These are phyloP conservation scores for Russula sp. DNA, from an alignment of 768 basidiomycete genomes.

Conservation along the genomic window DNA sequence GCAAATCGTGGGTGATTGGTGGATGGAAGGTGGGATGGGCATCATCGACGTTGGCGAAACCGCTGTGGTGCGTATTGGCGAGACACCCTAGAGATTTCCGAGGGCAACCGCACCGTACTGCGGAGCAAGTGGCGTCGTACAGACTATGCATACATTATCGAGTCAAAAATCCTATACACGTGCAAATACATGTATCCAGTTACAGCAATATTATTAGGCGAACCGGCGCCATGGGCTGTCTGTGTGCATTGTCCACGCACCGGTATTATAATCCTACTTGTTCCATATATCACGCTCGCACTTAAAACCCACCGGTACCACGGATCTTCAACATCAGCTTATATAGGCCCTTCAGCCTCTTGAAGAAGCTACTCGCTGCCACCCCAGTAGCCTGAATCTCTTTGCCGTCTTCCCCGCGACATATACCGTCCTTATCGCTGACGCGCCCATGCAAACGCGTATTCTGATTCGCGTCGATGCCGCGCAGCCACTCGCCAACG, in stretches of 20 bases:
- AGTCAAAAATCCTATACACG: no score
- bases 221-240: no score
- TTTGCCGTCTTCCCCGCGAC: conserved; percentile 12
- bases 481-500: conserved; percentile 40
- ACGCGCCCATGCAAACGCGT: conserved; percentile 29
- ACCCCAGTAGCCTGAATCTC: conserved; percentile 18
- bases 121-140: no score
- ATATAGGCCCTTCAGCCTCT: conserved; percentile 12
- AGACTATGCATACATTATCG: no score
- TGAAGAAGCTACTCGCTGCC: conserved; percentile 1
- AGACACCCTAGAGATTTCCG: not conserved
- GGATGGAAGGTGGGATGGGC: conserved; percentile 31
- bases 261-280: not conserved
- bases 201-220: no score
- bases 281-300: not conserved
- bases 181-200: no score
- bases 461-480: conserved; percentile 39
- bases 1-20: conserved; percentile 24
- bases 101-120: not conserved
- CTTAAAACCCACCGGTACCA: conserved; percentile 9
- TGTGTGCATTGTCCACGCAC: no score
- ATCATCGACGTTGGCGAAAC: conserved; percentile 32
- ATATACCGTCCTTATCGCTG: conserved; percentile 16
- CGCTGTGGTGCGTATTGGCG: conserved; percentile 27
- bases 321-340: not conserved